phyloP scores from a whole-genome alignment of 2,329 filamentous ascomycete genomes.

The Ceratocystiopsis minuta region DNA sequence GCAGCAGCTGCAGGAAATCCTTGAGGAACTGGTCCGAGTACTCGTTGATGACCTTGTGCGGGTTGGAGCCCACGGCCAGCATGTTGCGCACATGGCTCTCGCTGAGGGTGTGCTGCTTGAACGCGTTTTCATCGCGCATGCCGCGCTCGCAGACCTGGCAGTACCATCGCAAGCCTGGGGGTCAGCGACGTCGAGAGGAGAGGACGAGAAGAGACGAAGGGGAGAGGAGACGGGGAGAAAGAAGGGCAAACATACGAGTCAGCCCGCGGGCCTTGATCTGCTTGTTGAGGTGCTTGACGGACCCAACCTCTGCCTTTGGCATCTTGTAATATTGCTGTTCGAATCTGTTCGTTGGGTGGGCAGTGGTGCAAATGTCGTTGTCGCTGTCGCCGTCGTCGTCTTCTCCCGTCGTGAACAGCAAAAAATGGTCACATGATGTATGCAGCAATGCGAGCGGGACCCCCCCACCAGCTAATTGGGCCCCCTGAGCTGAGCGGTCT shows the following conservation, averaged over 20 bases:
- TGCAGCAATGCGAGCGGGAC: no score
- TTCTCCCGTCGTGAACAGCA: no score
- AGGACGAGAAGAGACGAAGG: background rate
- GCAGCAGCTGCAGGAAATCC: slow-evolving; percentile 60
- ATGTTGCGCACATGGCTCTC: slow-evolving; percentile 85
- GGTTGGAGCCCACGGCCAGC: slow-evolving; percentile 70
- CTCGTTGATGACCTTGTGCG: slow-evolving; percentile 65
- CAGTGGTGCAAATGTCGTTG: no score
- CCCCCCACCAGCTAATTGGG: no score
- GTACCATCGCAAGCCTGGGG: slow-evolving; percentile 75
- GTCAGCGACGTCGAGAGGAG: background rate
- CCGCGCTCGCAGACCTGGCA: slow-evolving; percentile 67
- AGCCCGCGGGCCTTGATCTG: slow-evolving; percentile 66
- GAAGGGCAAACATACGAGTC: slow-evolving; percentile 7
- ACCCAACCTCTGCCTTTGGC: slow-evolving; percentile 83
- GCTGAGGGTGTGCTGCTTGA: slow-evolving; percentile 72
- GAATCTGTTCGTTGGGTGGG: no score
- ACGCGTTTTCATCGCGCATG: slow-evolving; percentile 67
- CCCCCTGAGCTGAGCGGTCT: no score
- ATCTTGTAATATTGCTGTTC: slow-evolving; percentile 26
- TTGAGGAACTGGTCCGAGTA: slow-evolving; percentile 64
- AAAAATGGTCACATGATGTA: no score
- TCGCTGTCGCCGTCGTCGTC: no score
- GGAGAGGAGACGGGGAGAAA: background rate
- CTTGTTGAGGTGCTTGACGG: slow-evolving; percentile 79